A percentile compares a stretch with the other conserved stretches of the same genome.
Conservation (phyloP, 352 stramenopile genomes). For the Halophytophthora polymorphica region DNA sequence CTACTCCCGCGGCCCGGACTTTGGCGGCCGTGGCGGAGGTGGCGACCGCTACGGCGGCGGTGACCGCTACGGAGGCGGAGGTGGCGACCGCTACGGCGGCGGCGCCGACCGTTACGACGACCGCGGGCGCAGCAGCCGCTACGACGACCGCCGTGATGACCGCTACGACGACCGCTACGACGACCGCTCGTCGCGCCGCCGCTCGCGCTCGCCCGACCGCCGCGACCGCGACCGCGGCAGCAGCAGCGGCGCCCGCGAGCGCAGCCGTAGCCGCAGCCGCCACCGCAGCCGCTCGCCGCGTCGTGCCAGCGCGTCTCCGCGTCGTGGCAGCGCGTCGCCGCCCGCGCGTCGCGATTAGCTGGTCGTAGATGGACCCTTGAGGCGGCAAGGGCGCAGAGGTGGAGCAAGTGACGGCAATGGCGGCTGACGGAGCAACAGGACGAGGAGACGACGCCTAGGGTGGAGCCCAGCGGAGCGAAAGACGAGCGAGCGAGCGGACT, state of each 20-base stretch:
- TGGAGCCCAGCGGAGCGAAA: not conserved
- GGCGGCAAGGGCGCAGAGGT: constrained; percentile 7
- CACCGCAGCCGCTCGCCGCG: constrained; percentile 44
- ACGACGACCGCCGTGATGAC: constrained; percentile 32
- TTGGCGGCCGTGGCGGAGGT: constrained; percentile 19
- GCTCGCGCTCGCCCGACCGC: constrained; percentile 43
- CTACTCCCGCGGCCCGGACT: constrained; percentile 42
- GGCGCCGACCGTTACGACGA: constrained; percentile 30
- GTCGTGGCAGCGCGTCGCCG: constrained; percentile 29
- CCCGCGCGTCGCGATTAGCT: constrained; percentile 52
- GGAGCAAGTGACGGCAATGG: no score
- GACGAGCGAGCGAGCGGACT: constrained; percentile 5
- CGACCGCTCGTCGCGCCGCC: constrained; percentile 34
- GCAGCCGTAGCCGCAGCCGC: constrained; percentile 30
- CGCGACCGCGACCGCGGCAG: constrained; percentile 33
- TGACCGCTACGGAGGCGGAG: constrained; percentile 15
- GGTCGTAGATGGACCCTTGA: not conserved
- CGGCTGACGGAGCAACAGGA: no score
- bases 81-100: constrained; percentile 16
- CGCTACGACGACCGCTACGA: constrained; percentile 28
- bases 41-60: constrained; percentile 26
- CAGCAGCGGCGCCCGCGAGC: constrained; percentile 15
- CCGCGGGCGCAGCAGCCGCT: constrained; percentile 29
- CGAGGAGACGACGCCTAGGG: not conserved
- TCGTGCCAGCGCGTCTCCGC: constrained; percentile 45